Evolutionary conservation across 179 eudicot genomes (phyloP), one percentile per base, ranked within the genome.

Genomic region (Monotropa hypopitys): DNA sequence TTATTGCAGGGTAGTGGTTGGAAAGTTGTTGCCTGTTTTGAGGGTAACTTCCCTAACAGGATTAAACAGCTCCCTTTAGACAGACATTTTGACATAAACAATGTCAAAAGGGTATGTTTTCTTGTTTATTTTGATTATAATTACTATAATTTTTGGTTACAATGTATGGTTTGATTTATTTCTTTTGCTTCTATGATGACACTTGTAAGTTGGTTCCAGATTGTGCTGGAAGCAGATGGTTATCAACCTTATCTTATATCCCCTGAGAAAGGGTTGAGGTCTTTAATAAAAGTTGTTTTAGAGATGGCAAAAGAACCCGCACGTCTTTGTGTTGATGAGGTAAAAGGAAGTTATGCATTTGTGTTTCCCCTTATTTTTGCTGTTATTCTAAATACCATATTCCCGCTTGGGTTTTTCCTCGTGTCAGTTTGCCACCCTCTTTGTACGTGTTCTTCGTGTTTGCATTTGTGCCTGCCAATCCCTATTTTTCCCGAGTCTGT

Each of bases 221-320:
- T 96, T 83, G 99, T 96, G 73, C 88, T 96, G 11, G 99, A 96
- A 89, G 99, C 99, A 77, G 99, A 96, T 86, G 99, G 99, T 81
- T 96, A 96, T 83, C 99, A 96, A 81, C 99, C 99, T 72, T 96
- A 96, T 81, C 98, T 96, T 84, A 96, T 96, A 80, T 96, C 99
- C 81, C 99, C 99, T 23, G 99, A 96, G 80, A 96, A 96, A 84
- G 99, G 99, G 30, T 79, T 96, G 79, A 86, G 98, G 83, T 96
- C 99, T 80, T 85, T 96, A 77, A 94, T 96, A 78, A 94, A 90
- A 85, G 83, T 76, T 83, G 98, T 94, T 66, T 87, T 96, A 61
- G 99, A 96, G 84, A 80, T 94, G 87, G 99, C 99, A 26, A 96
- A 96, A 84, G 99, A 96, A 80, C 98, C 99, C 73, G 92, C 99